Evolutionary conservation across 2,329 filamentous ascomycete genomes (phyloP).

Genomic region (Aspergillus aculeatinus): DNA sequence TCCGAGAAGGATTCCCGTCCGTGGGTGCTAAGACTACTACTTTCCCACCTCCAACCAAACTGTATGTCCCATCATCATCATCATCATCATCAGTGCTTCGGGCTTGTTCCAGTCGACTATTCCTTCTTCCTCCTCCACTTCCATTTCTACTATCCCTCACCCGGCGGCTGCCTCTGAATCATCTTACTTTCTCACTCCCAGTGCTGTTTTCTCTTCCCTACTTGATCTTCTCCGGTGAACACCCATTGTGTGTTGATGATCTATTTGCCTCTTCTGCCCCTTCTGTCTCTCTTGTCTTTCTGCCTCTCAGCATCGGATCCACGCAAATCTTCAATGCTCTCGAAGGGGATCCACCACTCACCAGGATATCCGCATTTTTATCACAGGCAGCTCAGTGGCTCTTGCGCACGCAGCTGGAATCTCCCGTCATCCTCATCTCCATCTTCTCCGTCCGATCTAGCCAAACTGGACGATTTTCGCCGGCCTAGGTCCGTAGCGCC

Average conservation of each 20-base stretch:
- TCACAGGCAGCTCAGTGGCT: constrained; percentile 5
- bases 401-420: background rate
- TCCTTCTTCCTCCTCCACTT: background rate
- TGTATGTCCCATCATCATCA: constrained; percentile 1
- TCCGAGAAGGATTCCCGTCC: constrained; percentile 2
- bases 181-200: background rate
- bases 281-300: background rate
- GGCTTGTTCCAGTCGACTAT: background rate
- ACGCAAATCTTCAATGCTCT: constrained; percentile 2
- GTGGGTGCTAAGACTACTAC: background rate
- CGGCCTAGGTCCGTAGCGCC: background rate
- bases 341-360: constrained; percentile 6
- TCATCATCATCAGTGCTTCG: background rate
- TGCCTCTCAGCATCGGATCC: background rate
- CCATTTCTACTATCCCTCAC: background rate
- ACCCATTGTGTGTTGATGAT: background rate
- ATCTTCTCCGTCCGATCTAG: constrained; percentile 1
- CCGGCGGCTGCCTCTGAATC: background rate
- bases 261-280: background rate
- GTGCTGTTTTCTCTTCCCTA: background rate
- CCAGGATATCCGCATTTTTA: background rate
- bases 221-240: background rate
- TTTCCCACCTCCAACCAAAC: background rate
- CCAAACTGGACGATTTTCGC: background rate
- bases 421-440: background rate